Conservation (phyloP, 805 yeast species). For the Ogataea methylovora region DNA sequence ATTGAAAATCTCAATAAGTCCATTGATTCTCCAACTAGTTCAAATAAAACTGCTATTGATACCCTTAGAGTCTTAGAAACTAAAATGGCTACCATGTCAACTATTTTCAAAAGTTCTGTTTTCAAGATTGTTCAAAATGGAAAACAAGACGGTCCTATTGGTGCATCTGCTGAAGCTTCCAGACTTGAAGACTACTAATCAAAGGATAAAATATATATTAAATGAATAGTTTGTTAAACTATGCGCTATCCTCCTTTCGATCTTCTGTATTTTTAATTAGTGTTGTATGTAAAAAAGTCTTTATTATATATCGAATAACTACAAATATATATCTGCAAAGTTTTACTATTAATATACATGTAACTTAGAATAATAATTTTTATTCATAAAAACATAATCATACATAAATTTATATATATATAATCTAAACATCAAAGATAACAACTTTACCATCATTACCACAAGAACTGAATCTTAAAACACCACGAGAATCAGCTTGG, state of each 20-base stretch:
- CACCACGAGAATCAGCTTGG: constrained; percentile 37
- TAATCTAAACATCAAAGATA: constrained; percentile 49
- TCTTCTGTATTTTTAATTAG: no score
- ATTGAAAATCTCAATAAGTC: constrained; percentile 13
- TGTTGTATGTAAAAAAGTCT: no score
- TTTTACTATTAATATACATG: no score
- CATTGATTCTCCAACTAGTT: constrained; percentile 16
- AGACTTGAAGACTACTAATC: no score
- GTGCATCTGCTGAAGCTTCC: background rate
- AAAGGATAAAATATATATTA: background rate
- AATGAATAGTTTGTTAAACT: no score
- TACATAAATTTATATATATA: background rate
- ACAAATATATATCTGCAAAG: no score
- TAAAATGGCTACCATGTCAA: constrained; percentile 22
- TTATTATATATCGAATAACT: no score
- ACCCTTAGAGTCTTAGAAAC: constrained; percentile 15
- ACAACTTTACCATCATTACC: constrained; percentile 94
- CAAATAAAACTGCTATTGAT: constrained; percentile 7
- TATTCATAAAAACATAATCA: no score
- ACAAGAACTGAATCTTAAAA: constrained; percentile 59
- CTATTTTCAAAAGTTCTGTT: constrained; percentile 25
- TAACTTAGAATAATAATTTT: no score
- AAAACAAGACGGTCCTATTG: background rate
- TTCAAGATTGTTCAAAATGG: constrained; percentile 12
- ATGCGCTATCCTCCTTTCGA: no score